Conservation (phyloP, 106 monocot genomes). For the Phalaenopsis equestris region DNA sequence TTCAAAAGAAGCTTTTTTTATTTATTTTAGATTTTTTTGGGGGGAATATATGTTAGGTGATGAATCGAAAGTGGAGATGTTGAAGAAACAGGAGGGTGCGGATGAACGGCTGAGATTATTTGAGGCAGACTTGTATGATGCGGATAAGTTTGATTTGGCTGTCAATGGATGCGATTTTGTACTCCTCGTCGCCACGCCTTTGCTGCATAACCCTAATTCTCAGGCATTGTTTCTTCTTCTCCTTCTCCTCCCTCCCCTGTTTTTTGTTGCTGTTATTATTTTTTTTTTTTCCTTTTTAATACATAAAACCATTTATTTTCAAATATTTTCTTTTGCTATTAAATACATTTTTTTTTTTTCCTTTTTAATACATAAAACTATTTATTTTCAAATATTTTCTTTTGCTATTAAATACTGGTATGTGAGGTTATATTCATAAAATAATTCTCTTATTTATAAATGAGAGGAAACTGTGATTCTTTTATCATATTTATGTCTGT, state of each 20-base stretch:
- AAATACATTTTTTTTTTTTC: too few relatives aligned
- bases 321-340: background rate
- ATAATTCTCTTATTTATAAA: too few relatives aligned
- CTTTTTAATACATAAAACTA: background rate
- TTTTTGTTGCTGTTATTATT: too few relatives aligned
- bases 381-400: background rate
- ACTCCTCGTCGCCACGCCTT: constrained; percentile 41
- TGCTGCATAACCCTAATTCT: constrained; percentile 13
- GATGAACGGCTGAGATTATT: constrained; percentile 35
- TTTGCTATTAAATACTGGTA: too few relatives aligned
- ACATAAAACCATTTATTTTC: background rate
- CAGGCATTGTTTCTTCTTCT: constrained; percentile 13
- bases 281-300: background rate
- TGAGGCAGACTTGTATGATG: constrained; percentile 43
- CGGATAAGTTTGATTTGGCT: constrained; percentile 30
- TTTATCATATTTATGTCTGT: too few relatives aligned
- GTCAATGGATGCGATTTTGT: constrained; percentile 48
- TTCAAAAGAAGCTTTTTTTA: background rate
- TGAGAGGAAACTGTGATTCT: too few relatives aligned
- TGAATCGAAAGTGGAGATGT: constrained; percentile 19
- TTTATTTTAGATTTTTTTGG: too few relatives aligned
- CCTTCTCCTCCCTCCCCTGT: too few relatives aligned
- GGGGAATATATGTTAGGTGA: constrained; percentile 16
- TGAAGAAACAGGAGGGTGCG: constrained; percentile 40
- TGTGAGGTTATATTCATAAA: too few relatives aligned